Percentiles rank a stretch among this genome's conserved stretches.
phyloP scores from a whole-genome alignment of 2,329 filamentous ascomycete species.

The Hypomyces rosellus region DNA sequence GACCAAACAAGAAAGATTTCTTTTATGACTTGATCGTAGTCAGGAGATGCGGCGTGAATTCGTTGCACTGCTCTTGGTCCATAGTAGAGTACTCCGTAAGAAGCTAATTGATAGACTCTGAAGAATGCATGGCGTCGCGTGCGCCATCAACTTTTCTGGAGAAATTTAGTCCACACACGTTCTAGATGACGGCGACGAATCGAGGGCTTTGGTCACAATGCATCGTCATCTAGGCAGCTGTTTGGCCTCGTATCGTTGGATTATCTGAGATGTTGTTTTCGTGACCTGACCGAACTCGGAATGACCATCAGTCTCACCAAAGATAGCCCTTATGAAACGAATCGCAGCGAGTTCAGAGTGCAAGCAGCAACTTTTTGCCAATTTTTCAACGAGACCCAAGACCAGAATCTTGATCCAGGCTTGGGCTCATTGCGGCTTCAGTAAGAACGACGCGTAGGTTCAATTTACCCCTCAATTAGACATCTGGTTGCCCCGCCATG shows the following conservation, averaged over 20 bases:
- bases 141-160: no score
- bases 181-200: not conserved
- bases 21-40: not conserved
- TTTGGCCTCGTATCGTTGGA: not conserved
- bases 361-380: no score
- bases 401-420: not conserved
- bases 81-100: no score
- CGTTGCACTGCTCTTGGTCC: no score
- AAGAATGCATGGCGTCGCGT: no score
- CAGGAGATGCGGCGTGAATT: not conserved
- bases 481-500: slow-evolving; percentile 7
- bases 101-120: no score
- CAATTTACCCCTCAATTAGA: slow-evolving; percentile 18
- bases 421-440: not conserved
- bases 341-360: no score
- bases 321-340: not conserved
- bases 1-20: no score
- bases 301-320: not conserved
- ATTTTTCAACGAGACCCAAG: no score
- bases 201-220: not conserved
- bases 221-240: not conserved
- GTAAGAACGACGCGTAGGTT: not conserved
- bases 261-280: not conserved
- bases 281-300: not conserved
- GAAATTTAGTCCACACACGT: not conserved